A percentile compares a stretch with the other conserved stretches of the same genome.
Evolutionary conservation across 2,329 filamentous ascomycete genomes (phyloP).

Genomic region (Fusarium sp.): DNA sequence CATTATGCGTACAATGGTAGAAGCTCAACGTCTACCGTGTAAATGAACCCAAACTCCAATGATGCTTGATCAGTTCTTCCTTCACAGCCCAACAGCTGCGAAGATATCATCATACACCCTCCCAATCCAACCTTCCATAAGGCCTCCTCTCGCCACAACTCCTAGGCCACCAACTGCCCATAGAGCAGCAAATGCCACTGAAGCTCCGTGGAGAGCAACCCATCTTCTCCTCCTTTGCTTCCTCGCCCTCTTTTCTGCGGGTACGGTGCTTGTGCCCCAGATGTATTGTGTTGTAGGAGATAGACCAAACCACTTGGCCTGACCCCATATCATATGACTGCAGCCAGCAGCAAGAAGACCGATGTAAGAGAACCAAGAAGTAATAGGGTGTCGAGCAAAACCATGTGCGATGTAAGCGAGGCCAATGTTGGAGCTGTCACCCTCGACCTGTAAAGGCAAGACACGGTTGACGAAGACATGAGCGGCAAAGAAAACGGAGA

Average conservation of each 20-base stretch:
- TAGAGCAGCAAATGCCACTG: slow-evolving; percentile 66
- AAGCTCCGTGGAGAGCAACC: slow-evolving; percentile 76
- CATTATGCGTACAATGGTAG: slow-evolving; percentile 31
- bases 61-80: slow-evolving; percentile 8
- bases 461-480: slow-evolving; percentile 82
- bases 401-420: slow-evolving; percentile 87
- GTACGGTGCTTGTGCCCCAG: slow-evolving; percentile 54
- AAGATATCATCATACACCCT: slow-evolving; percentile 80
- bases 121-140: slow-evolving; percentile 80
- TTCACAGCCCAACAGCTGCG: slow-evolving; percentile 47
- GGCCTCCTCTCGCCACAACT: slow-evolving; percentile 78
- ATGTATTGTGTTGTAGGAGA: slow-evolving; percentile 66
- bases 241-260: slow-evolving; percentile 62
- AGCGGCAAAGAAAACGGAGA: slow-evolving; percentile 72
- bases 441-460: slow-evolving; percentile 80
- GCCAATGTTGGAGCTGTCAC: slow-evolving; percentile 87
- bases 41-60: slow-evolving; percentile 41
- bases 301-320: slow-evolving; percentile 81
- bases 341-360: slow-evolving; percentile 74
- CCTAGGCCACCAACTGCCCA: slow-evolving; percentile 88
- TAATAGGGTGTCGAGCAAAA: slow-evolving; percentile 75
- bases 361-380: slow-evolving; percentile 76
- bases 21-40: slow-evolving; percentile 27
- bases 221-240: slow-evolving; percentile 72
- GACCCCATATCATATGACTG: slow-evolving; percentile 86